Evolutionary conservation across 139 green algal species (phyloP).

Genomic region (Klebsormidium nitens): DNA sequence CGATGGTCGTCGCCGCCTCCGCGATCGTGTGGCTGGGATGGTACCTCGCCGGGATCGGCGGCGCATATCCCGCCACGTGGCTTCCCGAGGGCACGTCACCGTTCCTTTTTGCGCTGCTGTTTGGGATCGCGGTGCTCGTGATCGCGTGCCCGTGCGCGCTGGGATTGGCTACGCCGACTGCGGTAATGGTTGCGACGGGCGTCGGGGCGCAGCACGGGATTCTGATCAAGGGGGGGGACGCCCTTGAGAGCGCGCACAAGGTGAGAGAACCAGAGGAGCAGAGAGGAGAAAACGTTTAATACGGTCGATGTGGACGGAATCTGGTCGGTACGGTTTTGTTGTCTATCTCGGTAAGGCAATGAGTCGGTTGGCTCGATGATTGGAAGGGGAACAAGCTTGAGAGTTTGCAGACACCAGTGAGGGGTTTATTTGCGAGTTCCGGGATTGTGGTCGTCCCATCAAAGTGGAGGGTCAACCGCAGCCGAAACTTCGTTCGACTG

Average conservation of each 20-base stretch:
- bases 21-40: constrained; percentile 66
- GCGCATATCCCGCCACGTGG: constrained; percentile 57
- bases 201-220: constrained; percentile 79
- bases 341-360: too few relatives aligned
- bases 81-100: constrained; percentile 61
- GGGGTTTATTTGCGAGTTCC: too few relatives aligned
- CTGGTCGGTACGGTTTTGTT: too few relatives aligned
- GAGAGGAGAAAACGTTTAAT: too few relatives aligned
- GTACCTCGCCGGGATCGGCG: constrained; percentile 53
- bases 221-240: constrained; percentile 89
- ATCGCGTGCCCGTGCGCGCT: constrained; percentile 95
- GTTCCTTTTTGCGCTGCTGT: constrained; percentile 92
- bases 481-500: too few relatives aligned
- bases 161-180: constrained; percentile 92
- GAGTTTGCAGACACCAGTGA: too few relatives aligned
- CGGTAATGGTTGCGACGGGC: constrained; percentile 95
- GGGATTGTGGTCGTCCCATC: too few relatives aligned
- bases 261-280: too few relatives aligned
- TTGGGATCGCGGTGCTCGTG: constrained; percentile 92
- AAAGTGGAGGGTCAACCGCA: too few relatives aligned
- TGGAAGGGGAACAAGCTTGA: too few relatives aligned
- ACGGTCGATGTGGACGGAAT: too few relatives aligned
- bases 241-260: constrained; percentile 58
- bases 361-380: too few relatives aligned
- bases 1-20: constrained; percentile 66